These are phyloP conservation scores for Dactylellina leptospora DNA, from an alignment of 2,329 filamentous ascomycete genomes.

Conservation along the genomic window DNA sequence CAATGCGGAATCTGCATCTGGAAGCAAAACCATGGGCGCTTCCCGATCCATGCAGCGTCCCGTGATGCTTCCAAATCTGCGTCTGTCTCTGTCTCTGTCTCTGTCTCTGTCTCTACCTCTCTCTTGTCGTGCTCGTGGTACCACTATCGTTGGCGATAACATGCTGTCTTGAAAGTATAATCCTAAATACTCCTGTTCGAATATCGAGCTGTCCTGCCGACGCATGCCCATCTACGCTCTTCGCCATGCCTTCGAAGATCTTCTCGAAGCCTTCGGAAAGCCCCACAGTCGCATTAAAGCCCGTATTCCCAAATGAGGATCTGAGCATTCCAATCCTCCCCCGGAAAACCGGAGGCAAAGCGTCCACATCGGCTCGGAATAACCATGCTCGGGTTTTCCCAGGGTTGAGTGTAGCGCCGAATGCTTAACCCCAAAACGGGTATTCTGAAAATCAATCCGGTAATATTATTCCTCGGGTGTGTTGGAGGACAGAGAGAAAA, in stretches of 20 bases:
- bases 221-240: slow-evolving; percentile 18
- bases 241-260: slow-evolving; percentile 33
- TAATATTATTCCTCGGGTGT: slow-evolving; percentile 39
- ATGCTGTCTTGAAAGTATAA: slow-evolving; percentile 45
- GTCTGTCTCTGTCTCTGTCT: too few relatives aligned
- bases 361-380: slow-evolving; percentile 42
- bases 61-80: neutral
- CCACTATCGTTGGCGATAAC: slow-evolving; percentile 5
- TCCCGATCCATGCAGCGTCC: neutral
- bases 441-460: slow-evolving; percentile 30
- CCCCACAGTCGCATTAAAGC: slow-evolving; percentile 26
- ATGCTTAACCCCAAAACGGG: slow-evolving; percentile 22
- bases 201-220: slow-evolving; percentile 41
- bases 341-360: slow-evolving; percentile 48
- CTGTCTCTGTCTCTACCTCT: neutral
- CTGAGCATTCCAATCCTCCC: slow-evolving; percentile 27
- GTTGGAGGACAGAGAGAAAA: slow-evolving; percentile 12
- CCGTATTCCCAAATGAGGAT: slow-evolving; percentile 38
- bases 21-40: too few relatives aligned
- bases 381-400: slow-evolving; percentile 46
- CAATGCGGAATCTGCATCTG: too few relatives aligned
- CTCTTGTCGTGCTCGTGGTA: slow-evolving; percentile 6
- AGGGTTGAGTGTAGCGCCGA: slow-evolving; percentile 14
- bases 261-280: slow-evolving; percentile 34
- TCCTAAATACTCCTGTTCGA: slow-evolving; percentile 27